Base-by-base conservation (phyloP, 2,329 filamentous ascomycete species). In the Cordyceps farinosa region DNA sequence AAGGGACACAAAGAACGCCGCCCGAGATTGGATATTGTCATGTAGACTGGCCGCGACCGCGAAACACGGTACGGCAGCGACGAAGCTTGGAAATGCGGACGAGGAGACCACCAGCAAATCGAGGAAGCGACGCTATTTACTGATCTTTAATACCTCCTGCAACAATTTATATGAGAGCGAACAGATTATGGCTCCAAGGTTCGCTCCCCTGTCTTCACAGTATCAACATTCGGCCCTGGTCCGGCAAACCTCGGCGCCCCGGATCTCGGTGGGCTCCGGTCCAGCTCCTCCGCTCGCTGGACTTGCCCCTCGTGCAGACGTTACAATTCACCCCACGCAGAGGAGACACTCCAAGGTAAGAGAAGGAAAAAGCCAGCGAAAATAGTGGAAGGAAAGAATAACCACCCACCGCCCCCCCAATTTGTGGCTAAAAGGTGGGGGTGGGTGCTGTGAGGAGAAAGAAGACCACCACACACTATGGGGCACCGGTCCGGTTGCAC, bases 271-370 rank as follows among this genome's bases (percentile, higher is more conserved):
- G 44, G 56, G 34, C 44, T 50, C 42, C n/a, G n/a, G 30, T 32
- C 9, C n/a, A 15, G 36, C 36, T 38, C 36, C 36, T 8, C 11
- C 36, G 6, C 9, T 38, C 36, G 9, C 9, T 27, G 45, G 45
- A 17, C 22, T 50, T 5, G 6, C 22, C 54, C 8, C 27, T 52
- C 10, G 4, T 11, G 17, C 29, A 36, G 17, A 60, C 30, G 34
- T 52, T 60, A 38, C 47, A 60, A 42, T 44, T 38, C 4, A 58
- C 44, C 32, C 55, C 44, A 58, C 55, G 55, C 30, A 58, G 47
- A 13, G 29, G 47, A 50, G 13, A 50, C 11, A 22, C 22, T 22
- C 22, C 22, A 22, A 22, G 22, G 22, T 22, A 22, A 22, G 8
- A 22, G 47, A 15, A 13, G 30, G 15, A 29, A 50, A 29, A 50